Conservation (phyloP, 2,329 filamentous ascomycete genomes). For the Colletotrichum eremochloae region DNA sequence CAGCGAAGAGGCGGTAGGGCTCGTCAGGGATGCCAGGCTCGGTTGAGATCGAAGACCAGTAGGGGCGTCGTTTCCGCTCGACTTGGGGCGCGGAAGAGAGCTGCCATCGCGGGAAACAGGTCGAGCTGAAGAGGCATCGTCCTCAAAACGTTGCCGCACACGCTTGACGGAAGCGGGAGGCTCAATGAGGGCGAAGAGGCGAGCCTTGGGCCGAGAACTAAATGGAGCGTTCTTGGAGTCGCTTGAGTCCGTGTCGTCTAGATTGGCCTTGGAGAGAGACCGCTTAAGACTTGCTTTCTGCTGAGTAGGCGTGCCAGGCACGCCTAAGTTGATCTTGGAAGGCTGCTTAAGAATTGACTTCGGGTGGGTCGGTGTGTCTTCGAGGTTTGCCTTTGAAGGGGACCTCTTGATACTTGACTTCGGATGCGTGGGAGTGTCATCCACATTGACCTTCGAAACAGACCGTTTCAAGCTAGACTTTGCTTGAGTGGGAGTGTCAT, state of each 20-base stretch:
- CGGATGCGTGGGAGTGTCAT: slow-evolving; percentile 46
- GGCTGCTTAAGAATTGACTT: slow-evolving; percentile 62
- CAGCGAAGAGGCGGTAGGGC: slow-evolving; percentile 83
- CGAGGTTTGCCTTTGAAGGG: slow-evolving; percentile 48
- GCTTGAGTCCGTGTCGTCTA: slow-evolving; percentile 70
- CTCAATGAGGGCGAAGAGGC: slow-evolving; percentile 46
- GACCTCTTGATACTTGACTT: slow-evolving; percentile 62
- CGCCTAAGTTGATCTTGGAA: slow-evolving; percentile 74
- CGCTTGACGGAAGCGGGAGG: slow-evolving; percentile 73
- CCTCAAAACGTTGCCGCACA: slow-evolving; percentile 73
- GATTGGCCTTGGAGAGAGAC: slow-evolving; percentile 69
- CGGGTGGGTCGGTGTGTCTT: slow-evolving; percentile 43
- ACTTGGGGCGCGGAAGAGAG: slow-evolving; percentile 64
- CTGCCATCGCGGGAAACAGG: slow-evolving; percentile 67
- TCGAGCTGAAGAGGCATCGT: slow-evolving; percentile 77
- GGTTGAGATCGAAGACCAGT: slow-evolving; percentile 59
- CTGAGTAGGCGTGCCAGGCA: slow-evolving; percentile 52
- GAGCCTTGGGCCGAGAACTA: slow-evolving; percentile 26
- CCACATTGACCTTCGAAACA: slow-evolving; percentile 51
- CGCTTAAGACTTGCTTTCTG: slow-evolving; percentile 57
- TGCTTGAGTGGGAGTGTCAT: slow-evolving; percentile 51
- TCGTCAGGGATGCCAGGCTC: slow-evolving; percentile 72
- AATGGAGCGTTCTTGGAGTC: slow-evolving; percentile 49
- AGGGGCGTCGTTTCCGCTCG: slow-evolving; percentile 55
- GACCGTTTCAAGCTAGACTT: slow-evolving; percentile 52